phyloP scores from a whole-genome alignment of 2,329 filamentous ascomycete genomes.

The Didymella sp. region DNA sequence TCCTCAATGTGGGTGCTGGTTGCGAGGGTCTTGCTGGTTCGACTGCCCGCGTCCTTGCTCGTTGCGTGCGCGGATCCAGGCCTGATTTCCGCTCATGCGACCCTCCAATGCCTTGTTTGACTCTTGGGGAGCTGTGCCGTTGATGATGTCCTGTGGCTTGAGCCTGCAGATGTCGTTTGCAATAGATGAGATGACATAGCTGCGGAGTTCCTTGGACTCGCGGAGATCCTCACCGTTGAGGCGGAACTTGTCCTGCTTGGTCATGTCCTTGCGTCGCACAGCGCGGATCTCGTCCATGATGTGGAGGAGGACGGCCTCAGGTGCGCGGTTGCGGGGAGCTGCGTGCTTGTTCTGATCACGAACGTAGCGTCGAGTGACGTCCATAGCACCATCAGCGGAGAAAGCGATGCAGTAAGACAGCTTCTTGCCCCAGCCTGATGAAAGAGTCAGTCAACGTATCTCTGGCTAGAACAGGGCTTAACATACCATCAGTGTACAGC shows the following conservation, averaged over 20 bases:
- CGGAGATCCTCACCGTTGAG: conserved; percentile 80
- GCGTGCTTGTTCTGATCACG: conserved; percentile 74
- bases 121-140: conserved; percentile 44
- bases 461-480: neutral
- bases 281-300: conserved; percentile 91
- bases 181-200: conserved; percentile 76
- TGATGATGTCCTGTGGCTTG: conserved; percentile 58
- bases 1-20: conserved; percentile 49
- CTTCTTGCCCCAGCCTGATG: conserved; percentile 84
- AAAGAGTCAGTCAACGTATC: conserved; percentile 14
- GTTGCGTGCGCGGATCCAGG: conserved; percentile 48
- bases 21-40: conserved; percentile 48
- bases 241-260: conserved; percentile 82
- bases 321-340: conserved; percentile 76
- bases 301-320: conserved; percentile 89
- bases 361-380: conserved; percentile 72
- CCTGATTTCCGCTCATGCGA: conserved; percentile 49
- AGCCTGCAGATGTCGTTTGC: conserved; percentile 75
- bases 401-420: conserved; percentile 98
- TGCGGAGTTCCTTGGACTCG: conserved; percentile 77
- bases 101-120: conserved; percentile 57
- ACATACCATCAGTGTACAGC: conserved; percentile 82
- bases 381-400: conserved; percentile 80
- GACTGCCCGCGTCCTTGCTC: conserved; percentile 47
- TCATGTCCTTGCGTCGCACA: conserved; percentile 81